Evolutionary conservation across 208 protist genomes (phyloP), one percentile per base, ranked within the genome.

Genomic region (Herpetomonas muscarum): DNA sequence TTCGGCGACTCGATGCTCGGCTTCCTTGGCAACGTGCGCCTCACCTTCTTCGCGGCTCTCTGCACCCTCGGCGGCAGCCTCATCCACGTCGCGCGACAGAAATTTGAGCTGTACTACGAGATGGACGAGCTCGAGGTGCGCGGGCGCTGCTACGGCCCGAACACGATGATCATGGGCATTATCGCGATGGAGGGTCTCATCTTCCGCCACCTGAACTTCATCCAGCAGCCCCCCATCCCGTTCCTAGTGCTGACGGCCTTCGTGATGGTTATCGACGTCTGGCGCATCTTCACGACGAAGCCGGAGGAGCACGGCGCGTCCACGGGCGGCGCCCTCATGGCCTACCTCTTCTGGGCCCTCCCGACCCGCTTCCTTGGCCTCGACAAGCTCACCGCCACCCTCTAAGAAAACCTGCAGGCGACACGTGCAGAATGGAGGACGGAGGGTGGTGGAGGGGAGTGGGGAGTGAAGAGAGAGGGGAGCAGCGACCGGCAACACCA

Each of bases 121-220:
- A 83, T 81, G 75, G 87, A 94, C 55, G 80, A 84, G 49, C 45
- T 94, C 30, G 83, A 90, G 70, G 87, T 92, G 39, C 78, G 87
- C 49, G 87, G 87, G 5, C 81, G 83, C 36, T 90, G 83, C 70
- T 94, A 92, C 73, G 87, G 87, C 12, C 80, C 79, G 0, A 94
- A 92, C 61, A 69, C 87, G 5, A 85, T 94, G 66, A 94, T 94
- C 54, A 83, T 94, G 70, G 87, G 87, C 15, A 74, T 92, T 48
- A 76, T 94, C 44, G 74, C 75, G 19, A 74, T 94, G 12, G 87
- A 94, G 56, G 87, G 87, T 6, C 74, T 92, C 42, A 90, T 94
- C 44, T 94, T 94, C 66, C 83, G 87, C 10, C 87, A 94, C 58
- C 75, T 94, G 17, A 94, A 90, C 77, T 92, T 94, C 57, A 84